phyloP scores from a whole-genome alignment of 371 early-diverging fungal genomes.

The Umbelopsis sp. region DNA sequence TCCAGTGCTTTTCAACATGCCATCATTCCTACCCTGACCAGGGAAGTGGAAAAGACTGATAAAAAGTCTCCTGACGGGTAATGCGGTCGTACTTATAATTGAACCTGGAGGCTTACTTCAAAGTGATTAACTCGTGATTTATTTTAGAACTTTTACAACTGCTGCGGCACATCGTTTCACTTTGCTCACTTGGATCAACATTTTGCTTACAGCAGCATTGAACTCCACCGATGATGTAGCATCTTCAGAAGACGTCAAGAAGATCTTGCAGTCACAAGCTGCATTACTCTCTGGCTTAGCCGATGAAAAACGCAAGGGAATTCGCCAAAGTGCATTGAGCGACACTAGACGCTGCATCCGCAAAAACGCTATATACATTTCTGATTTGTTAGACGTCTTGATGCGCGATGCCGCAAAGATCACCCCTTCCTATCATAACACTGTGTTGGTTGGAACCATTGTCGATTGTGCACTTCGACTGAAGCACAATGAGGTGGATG shows the following conservation, averaged over 20 bases:
- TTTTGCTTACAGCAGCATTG: conserved; percentile 45
- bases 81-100: neutral
- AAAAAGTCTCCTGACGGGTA: conserved; percentile 61
- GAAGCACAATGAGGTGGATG: conserved; percentile 37
- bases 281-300: conserved; percentile 56
- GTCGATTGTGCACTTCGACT: conserved; percentile 60
- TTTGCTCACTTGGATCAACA: conserved; percentile 63
- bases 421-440: conserved; percentile 56
- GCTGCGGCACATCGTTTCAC: conserved; percentile 63
- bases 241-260: neutral
- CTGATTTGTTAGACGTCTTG: conserved; percentile 47
- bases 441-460: conserved; percentile 62
- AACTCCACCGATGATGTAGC: conserved; percentile 21
- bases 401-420: conserved; percentile 44
- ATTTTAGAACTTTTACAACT: conserved; percentile 46
- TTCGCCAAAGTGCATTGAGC: conserved; percentile 55
- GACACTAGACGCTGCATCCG: conserved; percentile 66
- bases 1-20: conserved; percentile 56
- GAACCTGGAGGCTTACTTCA: neutral
- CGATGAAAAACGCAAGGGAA: conserved; percentile 43
- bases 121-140: conserved; percentile 1
- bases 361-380: conserved; percentile 52
- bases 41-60: conserved; percentile 57
- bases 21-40: conserved; percentile 54
- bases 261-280: conserved; percentile 58